A percentile compares a stretch with the other conserved stretches of the same genome.
Conservation (phyloP, 495 filamentous ascomycete species). For the Tetracladium marchalianum region DNA sequence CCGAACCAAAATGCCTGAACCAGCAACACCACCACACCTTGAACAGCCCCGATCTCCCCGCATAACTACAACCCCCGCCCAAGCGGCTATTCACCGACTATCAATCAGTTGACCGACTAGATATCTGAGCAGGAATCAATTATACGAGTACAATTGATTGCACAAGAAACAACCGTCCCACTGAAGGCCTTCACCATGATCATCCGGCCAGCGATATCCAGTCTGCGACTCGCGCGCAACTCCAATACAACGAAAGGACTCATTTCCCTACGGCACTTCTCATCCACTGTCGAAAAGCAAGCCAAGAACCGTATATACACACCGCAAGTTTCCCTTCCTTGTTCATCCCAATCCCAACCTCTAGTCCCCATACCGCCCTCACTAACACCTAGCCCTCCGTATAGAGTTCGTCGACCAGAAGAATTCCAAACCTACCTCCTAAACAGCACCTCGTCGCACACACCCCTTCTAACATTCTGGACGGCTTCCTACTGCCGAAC, state of each 20-base stretch:
- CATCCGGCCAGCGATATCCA: constrained; percentile 1
- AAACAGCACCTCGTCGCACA: constrained; percentile 43
- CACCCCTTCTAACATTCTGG: constrained; percentile 61
- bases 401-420: constrained; percentile 45
- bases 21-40: too few species aligned
- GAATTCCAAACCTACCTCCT: constrained; percentile 52
- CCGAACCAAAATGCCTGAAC: too few species aligned
- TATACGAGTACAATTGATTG: too few species aligned
- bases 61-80: too few species aligned
- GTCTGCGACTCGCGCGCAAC: background rate
- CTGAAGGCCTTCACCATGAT: constrained; percentile 7
- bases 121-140: too few species aligned
- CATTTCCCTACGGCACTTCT: constrained; percentile 8
- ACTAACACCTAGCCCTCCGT: too few species aligned
- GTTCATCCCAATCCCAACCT: too few species aligned
- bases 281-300: constrained; percentile 6
- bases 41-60: too few species aligned
- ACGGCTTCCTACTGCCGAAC: constrained; percentile 55
- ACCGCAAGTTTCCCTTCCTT: constrained; percentile 25
- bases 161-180: too few species aligned
- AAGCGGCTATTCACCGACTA: too few species aligned
- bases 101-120: too few species aligned
- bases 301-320: constrained; percentile 36
- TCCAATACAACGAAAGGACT: background rate
- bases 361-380: too few species aligned